Evolutionary conservation across 2,329 filamentous ascomycete genomes (phyloP), one percentile per base, ranked within the genome.

Genomic region (Colletotrichum euphorbiae): DNA sequence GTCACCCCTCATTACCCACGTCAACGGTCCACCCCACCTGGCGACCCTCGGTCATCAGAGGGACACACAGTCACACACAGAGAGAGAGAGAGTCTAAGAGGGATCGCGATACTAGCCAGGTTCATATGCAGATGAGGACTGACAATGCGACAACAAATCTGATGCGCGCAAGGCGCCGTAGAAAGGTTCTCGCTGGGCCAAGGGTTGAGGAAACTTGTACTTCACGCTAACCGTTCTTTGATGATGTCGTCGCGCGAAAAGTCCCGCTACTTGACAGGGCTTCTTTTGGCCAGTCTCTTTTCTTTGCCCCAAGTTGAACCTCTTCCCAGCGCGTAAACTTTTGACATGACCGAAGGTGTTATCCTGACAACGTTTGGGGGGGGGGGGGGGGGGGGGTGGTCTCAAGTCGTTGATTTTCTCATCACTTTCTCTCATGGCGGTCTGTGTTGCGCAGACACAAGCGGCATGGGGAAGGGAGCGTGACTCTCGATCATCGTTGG

Each of bases 121-220:
- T 21, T 19, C 46, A 28, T 45, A 65, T 65, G 65, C 65, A 65
- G 46, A 62, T 59, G 65, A 68, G 65, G 65, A 68, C 45, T 68
- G 65, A 68, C 65, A 45, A 48, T 59, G 61, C 61, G 54, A 65
- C 65, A 21, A 65, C 65, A 21, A 28, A 17, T 65, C 21, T 52
- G 61, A 54, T 68, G 54, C 65, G 40, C 54, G 21, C 54, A 54
- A 28, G 48, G 31, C 65, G 65, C 65, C 55, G 65, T 61, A 68
- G 65, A 65, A 65, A 54, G 46, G 17, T 38, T 6, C 33, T 28
- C 40, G 38, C 52, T 36, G 42, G 54, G 24, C 48, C 54, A 65
- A 50, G 48, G 61, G 6, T 54, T 54, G 62, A 60, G 61, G 48
- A 59, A 55, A 42, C 54, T 59, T 28, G 19, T 45, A 12, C 31